These are phyloP conservation scores for California macrophylla DNA, from an alignment of 441 rosid species.

Conservation along the genomic window DNA sequence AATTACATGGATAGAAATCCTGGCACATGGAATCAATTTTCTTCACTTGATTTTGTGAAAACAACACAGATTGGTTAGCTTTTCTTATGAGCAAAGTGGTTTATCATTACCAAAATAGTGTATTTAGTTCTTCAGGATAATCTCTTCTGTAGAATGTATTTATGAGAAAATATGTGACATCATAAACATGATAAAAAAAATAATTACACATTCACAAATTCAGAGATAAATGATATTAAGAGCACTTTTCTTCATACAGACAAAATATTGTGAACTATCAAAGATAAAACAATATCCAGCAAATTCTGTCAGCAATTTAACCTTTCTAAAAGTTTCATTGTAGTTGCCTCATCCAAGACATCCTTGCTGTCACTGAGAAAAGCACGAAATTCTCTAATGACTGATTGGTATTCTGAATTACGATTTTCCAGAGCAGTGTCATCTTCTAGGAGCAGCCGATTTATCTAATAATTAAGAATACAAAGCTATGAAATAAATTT, in stretches of 20 bases:
- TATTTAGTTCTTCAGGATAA: neutral
- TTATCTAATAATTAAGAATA: slow-evolving; percentile 40
- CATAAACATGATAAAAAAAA: neutral
- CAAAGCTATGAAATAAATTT: slow-evolving; percentile 14
- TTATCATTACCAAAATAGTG: neutral
- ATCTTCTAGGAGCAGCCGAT: slow-evolving; percentile 88
- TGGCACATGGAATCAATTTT: neutral
- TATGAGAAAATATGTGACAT: neutral
- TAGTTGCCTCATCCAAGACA: slow-evolving; percentile 95
- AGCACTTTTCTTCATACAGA: neutral
- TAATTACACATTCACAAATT: slow-evolving; percentile 1
- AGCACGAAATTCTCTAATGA: slow-evolving; percentile 88
- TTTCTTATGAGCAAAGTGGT: neutral
- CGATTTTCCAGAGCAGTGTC: slow-evolving; percentile 75
- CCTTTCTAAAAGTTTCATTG: slow-evolving; percentile 96
- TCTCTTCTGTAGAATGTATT: neutral
- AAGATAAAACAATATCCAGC: slow-evolving; percentile 8
- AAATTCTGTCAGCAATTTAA: slow-evolving; percentile 19
- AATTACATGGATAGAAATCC: neutral
- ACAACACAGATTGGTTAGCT: neutral
- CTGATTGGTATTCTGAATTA: slow-evolving; percentile 66
- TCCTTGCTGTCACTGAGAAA: slow-evolving; percentile 92
- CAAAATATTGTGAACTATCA: neutral
- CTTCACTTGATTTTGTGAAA: neutral
- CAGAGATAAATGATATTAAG: neutral